Conservation (phyloP, 176 grass and related monocot genomes). For the Cymbopogon citratus region DNA sequence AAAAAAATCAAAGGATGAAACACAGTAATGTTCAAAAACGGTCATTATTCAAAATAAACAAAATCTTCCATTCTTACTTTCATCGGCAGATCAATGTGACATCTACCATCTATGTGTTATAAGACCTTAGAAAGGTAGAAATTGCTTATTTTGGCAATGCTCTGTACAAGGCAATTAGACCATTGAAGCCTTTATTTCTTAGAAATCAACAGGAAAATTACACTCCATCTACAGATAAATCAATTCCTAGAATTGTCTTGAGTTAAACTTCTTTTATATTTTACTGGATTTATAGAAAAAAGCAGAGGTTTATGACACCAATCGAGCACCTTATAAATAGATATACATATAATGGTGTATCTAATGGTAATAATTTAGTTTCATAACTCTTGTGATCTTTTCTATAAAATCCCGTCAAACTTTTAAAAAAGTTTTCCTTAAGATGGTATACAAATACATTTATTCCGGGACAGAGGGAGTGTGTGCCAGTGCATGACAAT, state of each 20-base stretch:
- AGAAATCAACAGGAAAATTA: neutral
- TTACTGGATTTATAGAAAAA: too few relatives aligned
- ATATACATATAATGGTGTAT: too few relatives aligned
- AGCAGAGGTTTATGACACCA: too few relatives aligned
- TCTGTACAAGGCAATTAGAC: neutral
- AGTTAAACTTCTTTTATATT: too few relatives aligned
- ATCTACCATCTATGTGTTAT: too few relatives aligned
- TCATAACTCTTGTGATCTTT: too few relatives aligned
- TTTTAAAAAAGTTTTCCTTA: neutral
- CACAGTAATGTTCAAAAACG: too few relatives aligned
- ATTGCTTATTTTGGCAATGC: neutral
- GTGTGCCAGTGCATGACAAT: neutral
- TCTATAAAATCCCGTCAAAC: neutral
- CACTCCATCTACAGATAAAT: neutral
- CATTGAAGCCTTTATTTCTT: neutral
- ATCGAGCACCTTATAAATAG: too few relatives aligned
- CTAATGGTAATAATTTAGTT: too few relatives aligned
- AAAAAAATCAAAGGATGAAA: too few relatives aligned
- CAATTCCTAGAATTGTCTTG: neutral
- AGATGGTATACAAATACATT: neutral
- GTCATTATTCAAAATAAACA: too few relatives aligned
- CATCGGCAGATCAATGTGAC: neutral
- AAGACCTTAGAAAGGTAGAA: neutral
- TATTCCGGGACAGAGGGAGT: neutral
- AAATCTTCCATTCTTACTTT: too few relatives aligned